Conservation (phyloP, 331 rosid genomes). For the Telfairia occidentalis region DNA sequence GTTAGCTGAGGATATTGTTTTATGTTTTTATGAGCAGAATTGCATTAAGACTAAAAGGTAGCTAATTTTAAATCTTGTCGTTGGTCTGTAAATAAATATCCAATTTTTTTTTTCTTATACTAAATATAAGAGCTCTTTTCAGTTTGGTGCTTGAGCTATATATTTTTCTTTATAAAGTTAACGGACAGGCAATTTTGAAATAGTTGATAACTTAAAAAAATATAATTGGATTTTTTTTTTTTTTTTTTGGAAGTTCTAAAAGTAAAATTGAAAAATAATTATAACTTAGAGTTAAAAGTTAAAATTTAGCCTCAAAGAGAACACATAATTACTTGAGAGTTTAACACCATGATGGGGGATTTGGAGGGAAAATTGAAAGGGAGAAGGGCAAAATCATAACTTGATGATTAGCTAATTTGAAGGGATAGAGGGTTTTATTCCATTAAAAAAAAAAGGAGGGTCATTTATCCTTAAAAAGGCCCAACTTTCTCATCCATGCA, state of each 20-base stretch:
- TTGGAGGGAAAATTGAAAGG: background rate
- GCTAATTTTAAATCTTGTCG: background rate
- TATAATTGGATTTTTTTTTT: too few relatives aligned
- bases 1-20: background rate
- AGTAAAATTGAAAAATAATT: background rate
- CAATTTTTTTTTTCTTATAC: background rate
- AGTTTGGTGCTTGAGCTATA: too few relatives aligned
- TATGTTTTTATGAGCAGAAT: background rate
- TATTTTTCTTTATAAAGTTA: too few relatives aligned
- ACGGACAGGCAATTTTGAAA: too few relatives aligned
- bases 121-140: background rate
- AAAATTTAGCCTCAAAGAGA: background rate
- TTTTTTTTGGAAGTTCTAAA: background rate
- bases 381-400: background rate
- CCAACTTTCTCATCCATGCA: slow-evolving; percentile 3
- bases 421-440: background rate
- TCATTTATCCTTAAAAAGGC: background rate
- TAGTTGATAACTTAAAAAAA: background rate
- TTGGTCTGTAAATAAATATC: background rate
- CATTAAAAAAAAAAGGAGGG: background rate
- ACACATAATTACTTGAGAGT: background rate
- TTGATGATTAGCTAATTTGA: background rate
- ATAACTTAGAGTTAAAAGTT: background rate
- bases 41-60: background rate
- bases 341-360: background rate